These are phyloP conservation scores for Pleodorina starrii DNA, from an alignment of 139 green algal species.

Conservation along the genomic window DNA sequence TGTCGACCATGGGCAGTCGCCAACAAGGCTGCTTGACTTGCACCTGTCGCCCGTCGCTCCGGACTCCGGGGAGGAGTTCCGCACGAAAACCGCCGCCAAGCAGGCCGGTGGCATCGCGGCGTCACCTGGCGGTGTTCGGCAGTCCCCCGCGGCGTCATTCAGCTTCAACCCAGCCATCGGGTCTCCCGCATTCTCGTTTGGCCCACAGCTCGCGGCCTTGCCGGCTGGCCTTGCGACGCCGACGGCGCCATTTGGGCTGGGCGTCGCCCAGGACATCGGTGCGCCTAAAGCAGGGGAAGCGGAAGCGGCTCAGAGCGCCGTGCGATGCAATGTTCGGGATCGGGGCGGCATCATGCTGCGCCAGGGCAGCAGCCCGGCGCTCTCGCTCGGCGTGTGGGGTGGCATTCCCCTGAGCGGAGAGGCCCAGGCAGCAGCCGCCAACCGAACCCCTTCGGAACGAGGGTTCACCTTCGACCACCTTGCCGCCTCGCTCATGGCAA, in stretches of 20 bases:
- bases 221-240: background rate
- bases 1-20: background rate
- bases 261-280: background rate
- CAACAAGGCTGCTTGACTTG: background rate
- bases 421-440: background rate
- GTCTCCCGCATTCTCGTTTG: conserved; percentile 35
- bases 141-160: background rate
- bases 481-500: background rate
- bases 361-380: conserved; percentile 10
- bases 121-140: background rate
- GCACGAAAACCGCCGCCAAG: too few species aligned
- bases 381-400: background rate
- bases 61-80: too few species aligned
- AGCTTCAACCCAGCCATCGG: background rate
- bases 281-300: background rate
- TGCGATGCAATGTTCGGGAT: background rate
- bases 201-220: background rate
- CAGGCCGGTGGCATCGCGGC: background rate
- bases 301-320: background rate
- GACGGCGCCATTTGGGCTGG: background rate
- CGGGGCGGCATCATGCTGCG: background rate
- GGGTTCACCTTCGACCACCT: background rate
- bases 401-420: background rate
- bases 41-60: background rate
- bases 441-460: background rate